Percentiles rank a stretch among this genome's conserved stretches.
Evolutionary conservation across 1,139 yeast genomes (phyloP).

Genomic region (Hyphopichia pseudoburtonii): DNA sequence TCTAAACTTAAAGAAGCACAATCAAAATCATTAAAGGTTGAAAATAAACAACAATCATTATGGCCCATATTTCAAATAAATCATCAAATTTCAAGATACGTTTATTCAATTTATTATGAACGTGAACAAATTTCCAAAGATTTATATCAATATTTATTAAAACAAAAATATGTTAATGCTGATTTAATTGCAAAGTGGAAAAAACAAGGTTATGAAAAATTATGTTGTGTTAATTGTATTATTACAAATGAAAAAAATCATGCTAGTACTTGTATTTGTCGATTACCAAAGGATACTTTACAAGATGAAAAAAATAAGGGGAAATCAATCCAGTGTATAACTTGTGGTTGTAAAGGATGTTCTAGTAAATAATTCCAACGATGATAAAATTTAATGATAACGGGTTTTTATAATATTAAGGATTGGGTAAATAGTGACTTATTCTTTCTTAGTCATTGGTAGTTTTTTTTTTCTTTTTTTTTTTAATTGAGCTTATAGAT

Average conservation of each 20-base stretch:
- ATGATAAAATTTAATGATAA: no score
- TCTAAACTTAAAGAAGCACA: conserved; percentile 62
- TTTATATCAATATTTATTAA: conserved; percentile 75
- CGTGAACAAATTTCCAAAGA: conserved; percentile 65
- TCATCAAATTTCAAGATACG: conserved; percentile 75
- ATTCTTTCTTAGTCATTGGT: no score
- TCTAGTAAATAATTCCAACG: no score
- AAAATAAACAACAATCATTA: conserved; percentile 53
- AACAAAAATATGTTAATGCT: conserved; percentile 66
- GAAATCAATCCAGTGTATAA: conserved; percentile 60
- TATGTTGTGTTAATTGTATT: conserved; percentile 84
- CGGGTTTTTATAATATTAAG: no score
- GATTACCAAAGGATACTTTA: conserved; percentile 80
- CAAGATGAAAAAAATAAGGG: conserved; percentile 37
- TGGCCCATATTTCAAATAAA: conserved; percentile 73
- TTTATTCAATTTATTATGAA: conserved; percentile 72
- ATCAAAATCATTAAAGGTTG: conserved; percentile 22
- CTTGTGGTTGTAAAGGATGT: conserved; percentile 91
- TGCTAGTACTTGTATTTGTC: conserved; percentile 74
- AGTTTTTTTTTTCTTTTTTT: no score
- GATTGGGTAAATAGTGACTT: no score
- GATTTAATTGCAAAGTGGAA: conserved; percentile 87
- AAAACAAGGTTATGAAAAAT: conserved; percentile 82
- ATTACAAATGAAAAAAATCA: conserved; percentile 62
- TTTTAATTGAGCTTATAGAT: no score